These are phyloP conservation scores for Cadophora sp. DNA, from an alignment of 2,329 filamentous ascomycete species.

Conservation along the genomic window DNA sequence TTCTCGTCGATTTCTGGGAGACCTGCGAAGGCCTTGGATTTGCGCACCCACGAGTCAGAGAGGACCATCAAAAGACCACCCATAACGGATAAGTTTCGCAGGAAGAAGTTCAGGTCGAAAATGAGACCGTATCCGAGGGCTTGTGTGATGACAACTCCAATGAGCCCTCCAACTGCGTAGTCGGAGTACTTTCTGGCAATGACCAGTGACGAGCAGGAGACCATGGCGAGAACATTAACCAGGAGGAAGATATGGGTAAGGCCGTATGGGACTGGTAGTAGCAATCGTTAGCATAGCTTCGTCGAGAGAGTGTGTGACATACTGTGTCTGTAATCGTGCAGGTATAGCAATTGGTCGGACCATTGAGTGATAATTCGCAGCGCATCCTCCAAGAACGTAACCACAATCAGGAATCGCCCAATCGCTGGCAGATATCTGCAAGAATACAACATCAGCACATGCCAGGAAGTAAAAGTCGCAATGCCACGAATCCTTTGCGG, in stretches of 20 bases:
- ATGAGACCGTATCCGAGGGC: slow-evolving; percentile 97
- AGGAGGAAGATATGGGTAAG: slow-evolving; percentile 94
- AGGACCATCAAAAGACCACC: slow-evolving; percentile 97
- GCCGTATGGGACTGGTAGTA: slow-evolving; percentile 75
- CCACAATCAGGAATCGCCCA: slow-evolving; percentile 96
- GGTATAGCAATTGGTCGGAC: slow-evolving; percentile 91
- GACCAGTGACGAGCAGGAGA: slow-evolving; percentile 80
- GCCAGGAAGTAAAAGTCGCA: not conserved
- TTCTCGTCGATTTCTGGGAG: slow-evolving; percentile 96
- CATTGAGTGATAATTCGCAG: slow-evolving; percentile 97
- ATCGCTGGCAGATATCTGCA: slow-evolving; percentile 89
- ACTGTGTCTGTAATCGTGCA: slow-evolving; percentile 94
- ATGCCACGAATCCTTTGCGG: slow-evolving; percentile 12
- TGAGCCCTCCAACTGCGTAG: slow-evolving; percentile 88
- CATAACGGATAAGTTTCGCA: slow-evolving; percentile 97
- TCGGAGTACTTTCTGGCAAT: slow-evolving; percentile 93
- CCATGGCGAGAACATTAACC: slow-evolving; percentile 88
- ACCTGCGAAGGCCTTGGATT: slow-evolving; percentile 95
- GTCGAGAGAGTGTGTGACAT: slow-evolving; percentile 43
- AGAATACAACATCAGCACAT: slow-evolving; percentile 33
- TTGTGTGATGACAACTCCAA: slow-evolving; percentile 90
- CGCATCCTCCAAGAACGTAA: slow-evolving; percentile 97
- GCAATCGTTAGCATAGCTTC: slow-evolving; percentile 30
- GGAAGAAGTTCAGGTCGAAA: slow-evolving; percentile 99
- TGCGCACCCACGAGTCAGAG: slow-evolving; percentile 97